phyloP scores from a whole-genome alignment of 305 asterid species.

The Fraxinus paxiana region DNA sequence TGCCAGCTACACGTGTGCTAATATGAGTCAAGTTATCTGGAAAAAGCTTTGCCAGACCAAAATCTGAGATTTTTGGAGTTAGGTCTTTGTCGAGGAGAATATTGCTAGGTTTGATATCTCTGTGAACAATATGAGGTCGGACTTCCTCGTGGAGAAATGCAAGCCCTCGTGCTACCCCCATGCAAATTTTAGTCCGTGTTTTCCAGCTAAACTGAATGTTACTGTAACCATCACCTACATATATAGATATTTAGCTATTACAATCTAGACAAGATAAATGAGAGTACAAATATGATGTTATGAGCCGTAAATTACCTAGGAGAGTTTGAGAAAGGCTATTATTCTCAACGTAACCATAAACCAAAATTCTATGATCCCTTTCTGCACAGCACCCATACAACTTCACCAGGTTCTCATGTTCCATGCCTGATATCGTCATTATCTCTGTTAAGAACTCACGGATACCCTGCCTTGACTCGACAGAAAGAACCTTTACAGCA shows the following conservation, averaged over 20 bases:
- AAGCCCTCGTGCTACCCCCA: slow-evolving; percentile 77
- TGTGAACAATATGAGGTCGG: slow-evolving; percentile 66
- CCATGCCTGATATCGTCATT: slow-evolving; percentile 55
- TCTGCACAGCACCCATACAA: slow-evolving; percentile 83
- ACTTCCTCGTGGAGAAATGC: slow-evolving; percentile 76
- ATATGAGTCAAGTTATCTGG: slow-evolving; percentile 64
- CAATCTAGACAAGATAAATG: slow-evolving; percentile 6
- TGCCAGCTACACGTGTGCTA: slow-evolving; percentile 88
- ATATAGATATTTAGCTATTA: slow-evolving; percentile 17
- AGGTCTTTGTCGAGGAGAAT: slow-evolving; percentile 79
- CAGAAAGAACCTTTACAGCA: slow-evolving; percentile 84
- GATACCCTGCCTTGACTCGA: slow-evolving; percentile 71
- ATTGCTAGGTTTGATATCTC: slow-evolving; percentile 88
- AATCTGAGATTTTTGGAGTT: slow-evolving; percentile 77
- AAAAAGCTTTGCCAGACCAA: slow-evolving; percentile 83
- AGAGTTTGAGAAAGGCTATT: slow-evolving; percentile 86
- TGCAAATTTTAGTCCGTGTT: slow-evolving; percentile 54
- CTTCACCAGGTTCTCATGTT: slow-evolving; percentile 79
- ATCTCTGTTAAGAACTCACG: slow-evolving; percentile 72
- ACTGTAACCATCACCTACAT: slow-evolving; percentile 44
- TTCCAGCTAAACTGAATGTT: slow-evolving; percentile 54
- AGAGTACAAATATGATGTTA: neutral
- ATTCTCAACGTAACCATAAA: slow-evolving; percentile 78
- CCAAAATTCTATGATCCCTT: slow-evolving; percentile 63
- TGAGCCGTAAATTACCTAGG: slow-evolving; percentile 46